These are phyloP conservation scores for Kodamaea sagamina DNA, from an alignment of 805 yeast species.

Conservation along the genomic window DNA sequence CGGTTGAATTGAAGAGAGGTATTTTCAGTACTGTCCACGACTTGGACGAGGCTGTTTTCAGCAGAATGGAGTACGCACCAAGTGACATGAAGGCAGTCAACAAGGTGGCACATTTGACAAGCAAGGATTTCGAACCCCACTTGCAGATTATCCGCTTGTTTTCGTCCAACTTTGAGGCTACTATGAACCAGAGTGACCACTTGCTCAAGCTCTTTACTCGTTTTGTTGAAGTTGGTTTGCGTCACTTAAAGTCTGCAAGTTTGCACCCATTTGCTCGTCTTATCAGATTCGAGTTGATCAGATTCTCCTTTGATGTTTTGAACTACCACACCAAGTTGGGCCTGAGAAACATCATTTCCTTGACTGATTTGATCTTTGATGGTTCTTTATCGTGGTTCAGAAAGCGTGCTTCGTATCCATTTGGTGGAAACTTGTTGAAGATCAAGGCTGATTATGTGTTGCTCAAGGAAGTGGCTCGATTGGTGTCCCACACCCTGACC, in stretches of 20 bases:
- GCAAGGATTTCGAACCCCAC: constrained; percentile 64
- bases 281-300: constrained; percentile 70
- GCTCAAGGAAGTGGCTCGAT: constrained; percentile 52
- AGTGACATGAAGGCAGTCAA: constrained; percentile 63
- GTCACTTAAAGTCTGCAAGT: constrained; percentile 58
- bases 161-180: constrained; percentile 77
- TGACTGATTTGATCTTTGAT: constrained; percentile 57
- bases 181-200: constrained; percentile 69
- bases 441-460: constrained; percentile 67
- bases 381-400: constrained; percentile 82
- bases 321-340: constrained; percentile 53
- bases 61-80: constrained; percentile 87
- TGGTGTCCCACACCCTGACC: constrained; percentile 25
- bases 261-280: constrained; percentile 80
- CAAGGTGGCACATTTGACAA: constrained; percentile 51
- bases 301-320: constrained; percentile 66
- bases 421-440: constrained; percentile 76
- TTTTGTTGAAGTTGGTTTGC: constrained; percentile 57
- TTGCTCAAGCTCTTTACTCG: constrained; percentile 68
- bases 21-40: constrained; percentile 62
- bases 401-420: constrained; percentile 66
- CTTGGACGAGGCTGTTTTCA: constrained; percentile 57
- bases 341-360: constrained; percentile 43
- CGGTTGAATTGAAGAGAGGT: constrained; percentile 62
- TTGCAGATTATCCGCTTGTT: constrained; percentile 65